phyloP scores from a whole-genome alignment of 1,284 basidiomycete species.

The Ustilago sp. region DNA sequence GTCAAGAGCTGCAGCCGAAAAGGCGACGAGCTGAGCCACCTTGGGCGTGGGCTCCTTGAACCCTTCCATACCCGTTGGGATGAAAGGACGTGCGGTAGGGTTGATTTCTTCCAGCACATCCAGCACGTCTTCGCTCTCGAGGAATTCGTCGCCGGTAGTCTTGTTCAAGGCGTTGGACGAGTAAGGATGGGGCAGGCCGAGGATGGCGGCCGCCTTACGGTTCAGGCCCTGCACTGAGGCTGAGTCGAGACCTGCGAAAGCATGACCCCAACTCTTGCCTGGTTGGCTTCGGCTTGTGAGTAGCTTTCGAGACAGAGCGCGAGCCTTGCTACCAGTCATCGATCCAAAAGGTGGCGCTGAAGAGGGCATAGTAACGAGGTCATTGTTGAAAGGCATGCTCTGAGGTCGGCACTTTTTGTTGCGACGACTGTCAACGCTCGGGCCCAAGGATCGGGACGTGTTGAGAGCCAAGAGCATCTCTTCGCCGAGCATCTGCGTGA shows the following conservation, averaged over 20 bases:
- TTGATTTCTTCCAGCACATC: constrained; percentile 5
- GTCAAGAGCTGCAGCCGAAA: constrained; percentile 38
- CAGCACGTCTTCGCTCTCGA: constrained; percentile 23
- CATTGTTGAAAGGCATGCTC: constrained; percentile 26
- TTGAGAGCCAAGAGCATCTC: constrained; percentile 45
- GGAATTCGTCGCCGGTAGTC: constrained; percentile 10
- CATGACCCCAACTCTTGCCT: constrained; percentile 24
- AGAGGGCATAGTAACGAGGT: neutral
- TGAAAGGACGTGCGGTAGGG: constrained; percentile 10
- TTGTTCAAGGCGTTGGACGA: constrained; percentile 11
- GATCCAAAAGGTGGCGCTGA: neutral
- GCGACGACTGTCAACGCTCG: constrained; percentile 1
- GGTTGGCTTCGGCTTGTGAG: constrained; percentile 23
- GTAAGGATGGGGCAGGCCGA: constrained; percentile 46
- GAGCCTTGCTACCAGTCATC: constrained; percentile 20
- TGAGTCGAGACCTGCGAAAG: constrained; percentile 16
- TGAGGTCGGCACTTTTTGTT: constrained; percentile 20
- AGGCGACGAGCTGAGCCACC: constrained; percentile 36
- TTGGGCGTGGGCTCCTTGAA: constrained; percentile 39
- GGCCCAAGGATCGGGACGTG: constrained; percentile 5
- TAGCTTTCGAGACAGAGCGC: constrained; percentile 23
- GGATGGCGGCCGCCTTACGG: constrained; percentile 39
- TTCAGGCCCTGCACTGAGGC: constrained; percentile 22
- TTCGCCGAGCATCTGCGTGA: constrained; percentile 54
- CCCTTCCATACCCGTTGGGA: constrained; percentile 30